A percentile compares a stretch with the other conserved stretches of the same genome.
phyloP scores from a whole-genome alignment of 192 early-diverging fungal genomes.

The Linnemannia elongata region DNA sequence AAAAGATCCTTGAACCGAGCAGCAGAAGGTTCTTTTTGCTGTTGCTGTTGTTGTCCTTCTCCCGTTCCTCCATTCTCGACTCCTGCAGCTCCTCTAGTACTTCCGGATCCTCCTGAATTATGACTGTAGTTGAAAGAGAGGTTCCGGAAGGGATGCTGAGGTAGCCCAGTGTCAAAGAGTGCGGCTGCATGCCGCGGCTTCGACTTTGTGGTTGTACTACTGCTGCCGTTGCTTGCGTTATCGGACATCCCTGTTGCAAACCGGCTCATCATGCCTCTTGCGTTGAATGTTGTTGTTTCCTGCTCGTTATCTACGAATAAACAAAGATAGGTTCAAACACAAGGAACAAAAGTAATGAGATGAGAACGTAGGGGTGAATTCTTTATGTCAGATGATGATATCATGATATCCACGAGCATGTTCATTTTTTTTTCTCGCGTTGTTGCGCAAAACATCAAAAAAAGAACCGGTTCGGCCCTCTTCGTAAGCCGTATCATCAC shows the following conservation, averaged over 20 bases:
- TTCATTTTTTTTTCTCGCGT: background rate
- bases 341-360: background rate
- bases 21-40: slow-evolving; percentile 38
- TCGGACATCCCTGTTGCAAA: background rate
- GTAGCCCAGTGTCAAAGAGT: slow-evolving; percentile 10
- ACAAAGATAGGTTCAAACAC: background rate
- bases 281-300: slow-evolving; percentile 25
- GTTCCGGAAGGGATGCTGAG: slow-evolving; percentile 32
- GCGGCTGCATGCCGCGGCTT: background rate
- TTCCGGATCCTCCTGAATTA: background rate
- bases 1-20: slow-evolving; percentile 36
- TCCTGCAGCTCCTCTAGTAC: background rate
- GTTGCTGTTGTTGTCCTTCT: slow-evolving; percentile 1
- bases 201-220: background rate
- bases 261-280: slow-evolving; percentile 27
- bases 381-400: slow-evolving; percentile 6
- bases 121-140: background rate
- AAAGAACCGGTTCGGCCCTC: background rate
- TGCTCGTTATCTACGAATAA: slow-evolving; percentile 21
- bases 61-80: slow-evolving; percentile 16
- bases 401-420: background rate
- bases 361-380: background rate
- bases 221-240: background rate
- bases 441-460: background rate
- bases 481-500: background rate